Evolutionary conservation across 169 alveolate genomes (phyloP), one percentile per base, ranked within the genome.

Genomic region (Plasmodium falciparum): DNA sequence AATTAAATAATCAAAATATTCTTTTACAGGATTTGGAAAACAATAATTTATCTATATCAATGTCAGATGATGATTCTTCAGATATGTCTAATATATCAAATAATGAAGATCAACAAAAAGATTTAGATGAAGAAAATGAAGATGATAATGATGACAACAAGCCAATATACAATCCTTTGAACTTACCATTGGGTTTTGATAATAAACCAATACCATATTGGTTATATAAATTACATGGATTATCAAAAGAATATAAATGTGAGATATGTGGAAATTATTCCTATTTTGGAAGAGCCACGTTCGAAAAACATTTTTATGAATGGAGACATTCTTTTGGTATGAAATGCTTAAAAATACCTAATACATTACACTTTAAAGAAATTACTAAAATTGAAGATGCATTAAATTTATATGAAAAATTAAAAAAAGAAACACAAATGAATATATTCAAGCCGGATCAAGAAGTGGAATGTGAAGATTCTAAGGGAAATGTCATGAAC

Each of bases 121-220:
- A 39, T 39, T 0, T 39, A 39, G 47, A 39, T 39, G 59, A 73
- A 72, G 24, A 73, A 22, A 69, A 73, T 5, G 88, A 67, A 52
- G 96, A 93, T 24, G 97, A 95, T 13, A 95, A 95, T 49, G 98
- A 96, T 15, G 98, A 96, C 73, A 98, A 97, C 54, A 93, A 96
- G 52, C 98, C 98, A 2, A 95, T 97, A 62, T 97, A 98, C 95
- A 99, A 99, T 91, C 99, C 99, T 6, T 95, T 98, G 83, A 98
- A 98, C 92, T 95, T 98, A 17, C 99, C 99, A 7, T 95, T 98
- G 90, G 96, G 99, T 4, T 98, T 98, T 97, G 99, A 99, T 93
- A 99, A 99, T 20, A 98, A 97, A 88, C 99, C 99, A 13, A 97
- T 99, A 56, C 99, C 99, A 8, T 99, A 97, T 93, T 99, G 99